Evolutionary conservation across 768 basidiomycete species (phyloP), one percentile per base, ranked within the genome.

Genomic region (Kondoa subrosea): DNA sequence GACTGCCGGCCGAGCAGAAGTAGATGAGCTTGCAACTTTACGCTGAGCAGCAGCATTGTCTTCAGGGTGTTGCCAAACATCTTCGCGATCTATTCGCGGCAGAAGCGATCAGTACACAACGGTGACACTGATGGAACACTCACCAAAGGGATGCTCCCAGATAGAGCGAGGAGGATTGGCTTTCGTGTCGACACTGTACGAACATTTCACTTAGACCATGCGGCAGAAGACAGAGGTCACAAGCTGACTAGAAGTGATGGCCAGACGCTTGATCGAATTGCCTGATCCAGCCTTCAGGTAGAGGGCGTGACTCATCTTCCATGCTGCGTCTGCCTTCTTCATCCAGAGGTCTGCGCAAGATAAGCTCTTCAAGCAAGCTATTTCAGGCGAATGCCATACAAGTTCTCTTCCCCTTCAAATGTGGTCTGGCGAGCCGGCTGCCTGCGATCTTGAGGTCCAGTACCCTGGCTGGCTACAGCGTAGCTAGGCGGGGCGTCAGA

Each of bases 1-100:
- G 40, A 21, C 40, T 50, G 40, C 40, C 12, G 40, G 12, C 8
- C 12, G 40, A 50, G 40, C 40, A 8, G 40, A 8, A 8, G 40
- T 50, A 8, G 40, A 8, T 50, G 40, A 8, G 12, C 40, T 50
- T 50, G 40, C 40, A 8, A 8, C 12, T 8, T 8, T 50, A 8
- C 40, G 40, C 40, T 21, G 21, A 50, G 21, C 40, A 50, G 12
- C 21, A 8, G 62, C 40, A 15, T 72, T 71, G 40, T 72, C 72
- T 34, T 50, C 63, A 1, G 73, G 72, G 34, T 73, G 73, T 1
- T 56, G 58, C 73, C 74, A 75, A 64, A 72, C 70, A 15, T 71
- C 2, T 67, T 66, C 0, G 74, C n/a, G n/a, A n/a, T n/a, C n/a
- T n/a, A n/a, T n/a, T n/a, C n/a, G n/a, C n/a, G n/a, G n/a, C n/a